Evolutionary conservation across 2,329 filamentous ascomycete species (phyloP), one percentile per base, ranked within the genome.

Genomic region (Trichoderma breve): DNA sequence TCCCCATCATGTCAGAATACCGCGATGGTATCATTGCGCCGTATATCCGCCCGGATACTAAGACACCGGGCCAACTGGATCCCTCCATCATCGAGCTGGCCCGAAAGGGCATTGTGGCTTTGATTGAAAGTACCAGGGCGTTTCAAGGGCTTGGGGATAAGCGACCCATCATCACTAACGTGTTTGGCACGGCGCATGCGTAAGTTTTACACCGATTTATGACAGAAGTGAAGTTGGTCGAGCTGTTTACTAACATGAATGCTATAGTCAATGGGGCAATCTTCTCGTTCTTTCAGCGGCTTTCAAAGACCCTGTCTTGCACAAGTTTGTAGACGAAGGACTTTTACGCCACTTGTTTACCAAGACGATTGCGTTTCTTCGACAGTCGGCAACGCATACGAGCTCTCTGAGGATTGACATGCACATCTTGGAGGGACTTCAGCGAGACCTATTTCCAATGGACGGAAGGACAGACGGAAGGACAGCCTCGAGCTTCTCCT

Each of bases 161-260:
- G 73, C 89, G 94, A 34, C 89, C 93, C 9, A 91, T 98, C 66
- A 91, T 98, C 70, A 98, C 95, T n/a, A 98, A 98, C 77, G 91
- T 97, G 28, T 97, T 97, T 82, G 95, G 95, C 67, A 98, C 95
- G 21, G 92, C 94, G 74, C 95, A 98, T 86, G 95, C 95, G 93
- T 97, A 92, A 89, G 93, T 90, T 90, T 34, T 26, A 15, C 7
- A 66, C 14, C 43, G 2, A 47, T 34, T 24, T 36, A 15, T 61
- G 70, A 21, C 14, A 2, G 3, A 15, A 9, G 14, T 43, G 14
- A 34, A 26, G 14, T 8, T 8, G 18, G 18, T 30, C 11, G 7
- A 4, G 14, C 21, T 8, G 28, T 18, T 47, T n/a, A 32, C 65
- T 68, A 60, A 68, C 53, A 51, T 61, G 26, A 24, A 4, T 36